A percentile compares a stretch with the other conserved stretches of the same genome.
Evolutionary conservation across 2,329 filamentous ascomycete species (phyloP).

Genomic region (Fusarium burgessii): DNA sequence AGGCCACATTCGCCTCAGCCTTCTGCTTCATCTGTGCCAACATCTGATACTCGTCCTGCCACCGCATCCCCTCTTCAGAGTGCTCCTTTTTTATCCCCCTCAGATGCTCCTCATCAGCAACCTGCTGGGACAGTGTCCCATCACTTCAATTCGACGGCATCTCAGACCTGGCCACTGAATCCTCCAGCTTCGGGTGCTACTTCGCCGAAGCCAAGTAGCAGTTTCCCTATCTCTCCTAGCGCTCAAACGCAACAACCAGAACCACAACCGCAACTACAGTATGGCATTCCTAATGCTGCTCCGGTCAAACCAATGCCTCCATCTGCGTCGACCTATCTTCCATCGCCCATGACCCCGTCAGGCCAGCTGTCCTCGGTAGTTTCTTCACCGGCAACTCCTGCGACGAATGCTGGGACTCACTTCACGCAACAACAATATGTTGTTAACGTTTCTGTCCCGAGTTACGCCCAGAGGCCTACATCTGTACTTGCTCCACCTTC

Average conservation of each 20-base stretch:
- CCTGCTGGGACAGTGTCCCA: constrained; percentile 38
- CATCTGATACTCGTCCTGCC: constrained; percentile 12
- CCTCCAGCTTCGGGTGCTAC: constrained; percentile 4
- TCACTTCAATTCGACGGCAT: constrained; percentile 34
- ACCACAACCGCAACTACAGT: constrained; percentile 13
- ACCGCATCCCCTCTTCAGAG: constrained; percentile 16
- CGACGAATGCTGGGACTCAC: constrained; percentile 16
- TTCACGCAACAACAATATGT: constrained; percentile 40
- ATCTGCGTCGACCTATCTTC: constrained; percentile 15
- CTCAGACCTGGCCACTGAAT: constrained; percentile 5
- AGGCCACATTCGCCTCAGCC: constrained; percentile 40
- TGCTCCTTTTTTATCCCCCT: constrained; percentile 9
- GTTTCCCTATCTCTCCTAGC: constrained; percentile 22
- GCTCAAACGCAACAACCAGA: constrained; percentile 15
- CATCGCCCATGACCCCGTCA: constrained; percentile 27
- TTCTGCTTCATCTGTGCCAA: constrained; percentile 6
- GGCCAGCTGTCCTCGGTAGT: constrained; percentile 18
- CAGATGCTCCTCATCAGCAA: constrained; percentile 23
- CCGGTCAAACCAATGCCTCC: constrained; percentile 25
- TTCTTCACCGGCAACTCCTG: constrained; percentile 24
- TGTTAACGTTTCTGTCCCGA: constrained; percentile 24
- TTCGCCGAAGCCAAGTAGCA: constrained; percentile 17
- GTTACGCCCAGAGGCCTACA: constrained; percentile 12
- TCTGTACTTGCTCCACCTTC: constrained; percentile 11
- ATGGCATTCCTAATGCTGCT: constrained; percentile 22